These are phyloP conservation scores for Umbilicus rupestris DNA, from an alignment of 164 flowering plant genomes.

Conservation along the genomic window DNA sequence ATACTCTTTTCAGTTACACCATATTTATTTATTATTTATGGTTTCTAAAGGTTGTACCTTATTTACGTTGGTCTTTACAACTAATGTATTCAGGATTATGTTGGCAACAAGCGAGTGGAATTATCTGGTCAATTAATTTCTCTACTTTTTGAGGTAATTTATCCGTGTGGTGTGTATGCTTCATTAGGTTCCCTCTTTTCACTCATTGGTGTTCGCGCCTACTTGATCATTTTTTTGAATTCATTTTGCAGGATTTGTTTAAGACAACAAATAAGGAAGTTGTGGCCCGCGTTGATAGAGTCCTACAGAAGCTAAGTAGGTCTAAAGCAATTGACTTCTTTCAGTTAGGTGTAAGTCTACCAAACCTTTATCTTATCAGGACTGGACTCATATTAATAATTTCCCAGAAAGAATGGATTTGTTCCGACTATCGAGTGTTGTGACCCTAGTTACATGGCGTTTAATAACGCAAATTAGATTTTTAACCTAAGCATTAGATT, in stretches of 20 bases:
- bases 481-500: too few species aligned
- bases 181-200: not conserved
- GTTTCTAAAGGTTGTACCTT: not conserved
- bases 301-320: conserved; percentile 33
- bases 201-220: not conserved
- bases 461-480: not conserved
- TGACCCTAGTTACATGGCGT: not conserved
- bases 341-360: conserved; percentile 27
- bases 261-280: conserved; percentile 61
- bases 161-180: not conserved
- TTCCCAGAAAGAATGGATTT: not conserved
- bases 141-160: conserved; percentile 77
- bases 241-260: conserved; percentile 57
- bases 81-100: conserved; percentile 91
- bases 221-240: conserved; percentile 4
- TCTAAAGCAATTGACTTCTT: conserved; percentile 45
- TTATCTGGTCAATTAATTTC: conserved; percentile 83
- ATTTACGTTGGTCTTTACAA: not conserved
- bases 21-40: not conserved
- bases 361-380: not conserved
- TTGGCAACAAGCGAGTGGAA: conserved; percentile 93
- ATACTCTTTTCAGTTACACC: not conserved
- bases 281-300: conserved; percentile 23
- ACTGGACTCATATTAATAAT: not conserved
- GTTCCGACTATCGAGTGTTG: not conserved